These are phyloP conservation scores for Seminavis robusta DNA, from an alignment of 108 stramenopile genomes.

Conservation along the genomic window DNA sequence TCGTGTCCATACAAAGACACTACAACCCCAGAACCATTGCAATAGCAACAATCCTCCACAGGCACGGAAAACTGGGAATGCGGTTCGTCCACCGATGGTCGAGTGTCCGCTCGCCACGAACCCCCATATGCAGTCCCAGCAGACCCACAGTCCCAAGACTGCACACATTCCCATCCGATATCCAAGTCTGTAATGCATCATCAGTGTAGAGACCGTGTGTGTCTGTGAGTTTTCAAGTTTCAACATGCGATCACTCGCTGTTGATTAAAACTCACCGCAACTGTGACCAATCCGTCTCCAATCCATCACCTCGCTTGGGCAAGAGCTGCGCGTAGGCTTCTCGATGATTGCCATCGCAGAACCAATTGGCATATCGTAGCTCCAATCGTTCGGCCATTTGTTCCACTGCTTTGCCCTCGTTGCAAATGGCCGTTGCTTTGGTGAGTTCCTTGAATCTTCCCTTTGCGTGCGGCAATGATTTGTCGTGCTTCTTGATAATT, in stretches of 20 bases:
- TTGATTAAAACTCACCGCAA: slow-evolving; percentile 33
- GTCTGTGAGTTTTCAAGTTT: neutral
- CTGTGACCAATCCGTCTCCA: slow-evolving; percentile 92
- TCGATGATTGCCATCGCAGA: slow-evolving; percentile 77
- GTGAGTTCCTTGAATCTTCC: slow-evolving; percentile 50
- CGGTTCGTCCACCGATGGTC: slow-evolving; percentile 79
- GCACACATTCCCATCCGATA: slow-evolving; percentile 92
- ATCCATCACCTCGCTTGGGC: slow-evolving; percentile 84
- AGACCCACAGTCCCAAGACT: slow-evolving; percentile 86
- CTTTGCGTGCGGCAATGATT: slow-evolving; percentile 59
- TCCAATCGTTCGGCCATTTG: slow-evolving; percentile 44
- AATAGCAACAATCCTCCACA: slow-evolving; percentile 83
- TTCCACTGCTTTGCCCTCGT: slow-evolving; percentile 68
- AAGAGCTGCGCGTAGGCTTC: slow-evolving; percentile 89
- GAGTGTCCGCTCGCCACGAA: slow-evolving; percentile 45
- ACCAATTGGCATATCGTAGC: slow-evolving; percentile 74
- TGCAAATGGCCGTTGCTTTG: slow-evolving; percentile 36
- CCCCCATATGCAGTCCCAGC: slow-evolving; percentile 93
- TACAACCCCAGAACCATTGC: slow-evolving; percentile 93
- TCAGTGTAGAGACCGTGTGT: neutral
- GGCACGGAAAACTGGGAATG: slow-evolving; percentile 89
- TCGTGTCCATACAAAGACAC: slow-evolving; percentile 82
- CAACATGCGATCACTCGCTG: neutral
- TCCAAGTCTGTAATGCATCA: slow-evolving; percentile 32
- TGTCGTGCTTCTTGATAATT: slow-evolving; percentile 92